Base-by-base conservation (phyloP, 2,329 filamentous ascomycete genomes). In the Pezicula rhizophila region DNA sequence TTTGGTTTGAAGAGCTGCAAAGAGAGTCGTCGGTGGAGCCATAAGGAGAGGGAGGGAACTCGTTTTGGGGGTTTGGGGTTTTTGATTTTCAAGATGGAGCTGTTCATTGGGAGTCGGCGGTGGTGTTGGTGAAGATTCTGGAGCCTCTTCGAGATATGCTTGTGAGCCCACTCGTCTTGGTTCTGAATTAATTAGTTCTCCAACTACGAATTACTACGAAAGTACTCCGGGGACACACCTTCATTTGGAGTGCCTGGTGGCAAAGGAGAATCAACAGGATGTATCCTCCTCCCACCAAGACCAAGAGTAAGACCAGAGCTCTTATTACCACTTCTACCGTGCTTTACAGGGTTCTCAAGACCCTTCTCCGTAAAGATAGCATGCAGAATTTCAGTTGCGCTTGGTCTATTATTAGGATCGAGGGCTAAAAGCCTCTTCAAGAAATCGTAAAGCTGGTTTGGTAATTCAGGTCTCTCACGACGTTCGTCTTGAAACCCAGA, bases 401-500 rank as follows among this genome's bases (percentile, higher is more conserved):
- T 89, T 0, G 93, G 93, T 6, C 93, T 77, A 48, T 90, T 80
- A 1, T 73, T 70, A 0, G 92, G 89, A 51, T 91, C 77, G 11
- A 95, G 73, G 1, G 89, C 84, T 5, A 99, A 76, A 5, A 99
- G 74, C 48, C 81, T 81, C 64, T 89, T 90, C 4, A 99, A 75
- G 47, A 95, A 83, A 41, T 81, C 80, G 67, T 97, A 99, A 0
- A 99, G 77, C 64, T 88, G 85, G 5, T 89, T 78, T 0, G 93
- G 93, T 1, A 99, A 72, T 59, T 97, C 93, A 0, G 87, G 82
- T 2, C 92, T 80, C 54, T 85, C 78, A 33, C 84, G 77, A 31
- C 82, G 77, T 57, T 88, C 85, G 51, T 89, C 85, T 53, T 89
- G 81, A 58, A 97, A 95, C 1, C 93, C 93, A 47, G 82, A 74